These are phyloP conservation scores for Rhizoclosmatium globosum DNA, from an alignment of 192 early-diverging fungal species.

Conservation along the genomic window DNA sequence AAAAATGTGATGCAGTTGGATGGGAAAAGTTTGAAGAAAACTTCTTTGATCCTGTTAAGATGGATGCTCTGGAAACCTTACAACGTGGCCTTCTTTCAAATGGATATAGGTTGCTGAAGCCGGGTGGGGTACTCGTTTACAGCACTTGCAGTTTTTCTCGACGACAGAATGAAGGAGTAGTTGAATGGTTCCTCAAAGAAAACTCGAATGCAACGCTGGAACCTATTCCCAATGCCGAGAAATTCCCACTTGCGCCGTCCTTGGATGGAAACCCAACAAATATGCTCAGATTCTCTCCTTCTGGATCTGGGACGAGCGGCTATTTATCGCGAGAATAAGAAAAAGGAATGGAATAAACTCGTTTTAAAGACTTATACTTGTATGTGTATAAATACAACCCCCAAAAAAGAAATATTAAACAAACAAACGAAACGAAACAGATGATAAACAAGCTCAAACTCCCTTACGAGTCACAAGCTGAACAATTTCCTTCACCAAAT, in stretches of 20 bases:
- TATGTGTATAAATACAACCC: neutral
- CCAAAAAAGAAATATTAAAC: neutral
- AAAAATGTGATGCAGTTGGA: conserved; percentile 78
- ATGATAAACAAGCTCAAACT: neutral
- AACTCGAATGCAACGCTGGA: conserved; percentile 61
- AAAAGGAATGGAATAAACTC: neutral
- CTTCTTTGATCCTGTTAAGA: conserved; percentile 70
- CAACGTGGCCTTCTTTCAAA: conserved; percentile 77
- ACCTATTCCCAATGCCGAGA: conserved; percentile 50
- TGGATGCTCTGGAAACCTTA: conserved; percentile 66
- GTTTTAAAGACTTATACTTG: neutral
- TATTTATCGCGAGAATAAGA: conserved; percentile 82
- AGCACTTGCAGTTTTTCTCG: conserved; percentile 59
- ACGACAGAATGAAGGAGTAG: conserved; percentile 86
- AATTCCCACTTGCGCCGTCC: conserved; percentile 43
- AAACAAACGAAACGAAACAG: neutral
- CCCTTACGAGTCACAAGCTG: conserved; percentile 27
- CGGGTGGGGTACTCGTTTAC: conserved; percentile 87
- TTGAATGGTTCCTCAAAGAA: conserved; percentile 78
- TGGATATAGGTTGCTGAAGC: conserved; percentile 77
- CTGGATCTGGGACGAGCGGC: conserved; percentile 72
- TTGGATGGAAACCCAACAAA: conserved; percentile 22
- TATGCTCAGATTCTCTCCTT: conserved; percentile 73
- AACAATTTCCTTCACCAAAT: conserved; percentile 28
- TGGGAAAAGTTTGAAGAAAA: conserved; percentile 84